A percentile compares a stretch with the other conserved stretches of the same genome.
Evolutionary conservation across 2,329 filamentous ascomycete species (phyloP).

Genomic region (Fusarium caatingaense): DNA sequence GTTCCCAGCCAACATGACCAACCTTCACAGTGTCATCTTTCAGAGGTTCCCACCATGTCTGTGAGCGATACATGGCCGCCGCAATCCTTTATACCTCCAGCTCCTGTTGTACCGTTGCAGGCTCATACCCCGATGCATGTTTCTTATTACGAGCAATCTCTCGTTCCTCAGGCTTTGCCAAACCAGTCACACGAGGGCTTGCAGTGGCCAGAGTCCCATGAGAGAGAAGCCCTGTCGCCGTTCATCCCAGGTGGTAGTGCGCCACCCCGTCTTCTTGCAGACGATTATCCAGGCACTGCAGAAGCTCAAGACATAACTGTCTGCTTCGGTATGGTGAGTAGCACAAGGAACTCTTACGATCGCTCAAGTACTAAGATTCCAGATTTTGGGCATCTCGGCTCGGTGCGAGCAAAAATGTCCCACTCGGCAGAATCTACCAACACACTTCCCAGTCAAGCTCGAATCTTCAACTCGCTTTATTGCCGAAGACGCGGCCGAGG

Average conservation of each 20-base stretch:
- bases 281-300: rapidly evolving
- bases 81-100: too few species aligned
- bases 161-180: not conserved
- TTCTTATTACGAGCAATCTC: not conserved
- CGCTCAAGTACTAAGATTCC: not conserved
- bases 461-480: conserved; percentile 6
- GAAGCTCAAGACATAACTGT: not conserved
- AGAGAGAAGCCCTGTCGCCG: rapidly evolving
- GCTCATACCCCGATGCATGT: not conserved
- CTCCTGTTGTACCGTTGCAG: not conserved
- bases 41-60: rapidly evolving
- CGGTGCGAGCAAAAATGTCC: not conserved
- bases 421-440: not conserved
- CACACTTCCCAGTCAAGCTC: not conserved
- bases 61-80: not conserved
- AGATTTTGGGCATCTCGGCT: conserved; percentile 16
- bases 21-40: rapidly evolving
- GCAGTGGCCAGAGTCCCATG: not conserved
- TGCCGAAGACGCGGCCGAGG: not conserved
- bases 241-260: not conserved
- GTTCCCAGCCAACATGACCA: rapidly evolving
- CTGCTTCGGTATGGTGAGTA: conserved; percentile 31
- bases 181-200: rapidly evolving
- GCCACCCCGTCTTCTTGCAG: too few species aligned
- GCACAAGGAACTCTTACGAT: rapidly evolving